Evolutionary conservation across 306 rosid genomes (phyloP), one percentile per base, ranked within the genome.

Genomic region (Malus asiatica): DNA sequence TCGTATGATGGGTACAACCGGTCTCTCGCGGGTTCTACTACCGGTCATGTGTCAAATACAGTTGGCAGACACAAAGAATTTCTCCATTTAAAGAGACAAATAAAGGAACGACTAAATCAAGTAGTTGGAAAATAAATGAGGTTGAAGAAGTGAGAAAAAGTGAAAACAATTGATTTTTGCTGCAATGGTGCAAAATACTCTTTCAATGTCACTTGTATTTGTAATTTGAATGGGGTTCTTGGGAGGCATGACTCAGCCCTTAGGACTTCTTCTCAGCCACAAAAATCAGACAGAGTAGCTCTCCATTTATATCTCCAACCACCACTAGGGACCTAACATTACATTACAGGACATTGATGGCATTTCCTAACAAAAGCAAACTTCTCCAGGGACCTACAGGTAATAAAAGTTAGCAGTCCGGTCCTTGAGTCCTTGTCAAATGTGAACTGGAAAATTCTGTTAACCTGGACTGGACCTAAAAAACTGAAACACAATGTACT

Each of bases 321-420:
- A 19, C 59, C 20, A 1, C n/a, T 8, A 6, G 3, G 33, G 2
- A 33, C 3, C 3, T 29, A 10, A 8, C 83, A 63, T 72, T 14
- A 5, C 82, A 18, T 19, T 2, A 14, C 2, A 6, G 40, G 40
- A 35, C 40, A 66, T 81, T 78, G 81, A 45, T 68, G 83, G 63
- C 77, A 72, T 57, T 68, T 60, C 35, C 30, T 40, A 76, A 64
- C 70, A 45, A 38, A 75, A 57, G 27, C 30, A n/a, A 15, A 13
- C 35, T 57, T 58, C 66, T 57, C 30, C 55, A 4, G 53, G 32
- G 78, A 78, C 83, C 80, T 12, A 76, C 76, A 62, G 3, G 42
- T 60, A 73, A 73, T 62, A 82, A 64, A 77, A 82, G 70, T 80
- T 73, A 15, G 55, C 55, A 42, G 30, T 80, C 60, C 48, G 76